These are phyloP conservation scores for Trifolium fragiferum DNA, from an alignment of 306 rosid species.

Conservation along the genomic window DNA sequence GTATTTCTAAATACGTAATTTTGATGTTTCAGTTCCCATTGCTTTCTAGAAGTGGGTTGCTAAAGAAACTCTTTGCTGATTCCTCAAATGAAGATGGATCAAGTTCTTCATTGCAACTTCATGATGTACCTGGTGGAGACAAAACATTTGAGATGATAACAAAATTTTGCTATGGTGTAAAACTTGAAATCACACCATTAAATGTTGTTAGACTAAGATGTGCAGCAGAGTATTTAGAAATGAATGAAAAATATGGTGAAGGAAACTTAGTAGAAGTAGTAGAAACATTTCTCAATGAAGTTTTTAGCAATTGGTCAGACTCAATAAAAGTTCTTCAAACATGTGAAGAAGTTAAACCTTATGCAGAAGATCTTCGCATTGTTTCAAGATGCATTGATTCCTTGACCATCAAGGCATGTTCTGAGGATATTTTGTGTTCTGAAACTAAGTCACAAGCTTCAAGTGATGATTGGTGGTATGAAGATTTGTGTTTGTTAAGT, in stretches of 20 bases:
- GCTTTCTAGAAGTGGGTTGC: slow-evolving; percentile 83
- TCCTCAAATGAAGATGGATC: slow-evolving; percentile 56
- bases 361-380: slow-evolving; percentile 72
- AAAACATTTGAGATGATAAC: slow-evolving; percentile 71
- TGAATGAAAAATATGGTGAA: slow-evolving; percentile 77
- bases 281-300: slow-evolving; percentile 66
- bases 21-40: slow-evolving; percentile 75
- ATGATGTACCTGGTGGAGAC: slow-evolving; percentile 85
- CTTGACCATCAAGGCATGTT: slow-evolving; percentile 71
- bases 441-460: slow-evolving; percentile 45
- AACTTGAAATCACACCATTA: slow-evolving; percentile 64
- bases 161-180: slow-evolving; percentile 73
- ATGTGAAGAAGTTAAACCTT: slow-evolving; percentile 66
- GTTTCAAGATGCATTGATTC: slow-evolving; percentile 87
- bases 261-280: slow-evolving; percentile 64
- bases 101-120: slow-evolving; percentile 55
- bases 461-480: slow-evolving; percentile 78
- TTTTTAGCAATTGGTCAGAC: slow-evolving; percentile 69
- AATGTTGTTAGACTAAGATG: slow-evolving; percentile 79
- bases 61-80: slow-evolving; percentile 70
- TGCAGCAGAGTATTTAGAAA: slow-evolving; percentile 78
- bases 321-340: slow-evolving; percentile 71
- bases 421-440: slow-evolving; percentile 66
- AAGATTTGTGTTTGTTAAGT: slow-evolving; percentile 72
- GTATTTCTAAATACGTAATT: neutral